A percentile compares a stretch with the other conserved stretches of the same genome.
These are phyloP conservation scores for Clonostachys rhizophaga DNA, from an alignment of 2,329 filamentous ascomycete genomes.

Conservation along the genomic window DNA sequence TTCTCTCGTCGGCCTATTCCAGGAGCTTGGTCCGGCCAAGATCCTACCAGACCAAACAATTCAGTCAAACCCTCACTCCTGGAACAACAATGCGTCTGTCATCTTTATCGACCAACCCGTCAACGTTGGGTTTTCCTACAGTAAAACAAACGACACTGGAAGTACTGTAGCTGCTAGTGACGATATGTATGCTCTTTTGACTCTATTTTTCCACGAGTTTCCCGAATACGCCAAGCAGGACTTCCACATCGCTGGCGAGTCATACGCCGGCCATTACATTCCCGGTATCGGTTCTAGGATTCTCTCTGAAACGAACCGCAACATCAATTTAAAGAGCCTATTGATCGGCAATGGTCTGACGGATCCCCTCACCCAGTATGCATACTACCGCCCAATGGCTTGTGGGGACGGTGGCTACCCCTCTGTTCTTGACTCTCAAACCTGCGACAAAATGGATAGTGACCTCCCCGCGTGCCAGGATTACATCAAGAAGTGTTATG, in stretches of 20 bases:
- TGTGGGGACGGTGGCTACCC: conserved; percentile 94
- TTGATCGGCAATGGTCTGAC: conserved; percentile 96
- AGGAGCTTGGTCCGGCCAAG: conserved; percentile 77
- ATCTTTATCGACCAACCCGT: conserved; percentile 99
- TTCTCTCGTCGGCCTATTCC: conserved; percentile 91
- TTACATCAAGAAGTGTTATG: conserved; percentile 88
- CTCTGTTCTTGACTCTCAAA: conserved; percentile 71
- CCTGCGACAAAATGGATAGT: conserved; percentile 89
- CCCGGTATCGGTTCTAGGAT: conserved; percentile 80
- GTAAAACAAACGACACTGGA: conserved; percentile 74
- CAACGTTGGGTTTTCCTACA: conserved; percentile 97
- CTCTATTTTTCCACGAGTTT: conserved; percentile 98
- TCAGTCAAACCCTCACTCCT: conserved; percentile 82
- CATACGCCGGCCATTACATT: conserved; percentile 93
- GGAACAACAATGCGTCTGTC: conserved; percentile 96
- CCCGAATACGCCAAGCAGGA: conserved; percentile 90
- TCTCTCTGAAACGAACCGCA: conserved; percentile 79
- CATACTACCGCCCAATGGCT: conserved; percentile 95
- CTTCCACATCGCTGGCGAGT: conserved; percentile 97
- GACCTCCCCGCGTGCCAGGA: conserved; percentile 83
- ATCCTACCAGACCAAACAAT: conserved; percentile 64
- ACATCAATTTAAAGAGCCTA: conserved; percentile 95
- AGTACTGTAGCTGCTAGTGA: conserved; percentile 63
- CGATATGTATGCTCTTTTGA: conserved; percentile 94
- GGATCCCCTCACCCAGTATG: conserved; percentile 88